A percentile compares a stretch with the other conserved stretches of the same genome.
These are phyloP conservation scores for Canavalia gladiata DNA, from an alignment of 306 rosid species.

Conservation along the genomic window DNA sequence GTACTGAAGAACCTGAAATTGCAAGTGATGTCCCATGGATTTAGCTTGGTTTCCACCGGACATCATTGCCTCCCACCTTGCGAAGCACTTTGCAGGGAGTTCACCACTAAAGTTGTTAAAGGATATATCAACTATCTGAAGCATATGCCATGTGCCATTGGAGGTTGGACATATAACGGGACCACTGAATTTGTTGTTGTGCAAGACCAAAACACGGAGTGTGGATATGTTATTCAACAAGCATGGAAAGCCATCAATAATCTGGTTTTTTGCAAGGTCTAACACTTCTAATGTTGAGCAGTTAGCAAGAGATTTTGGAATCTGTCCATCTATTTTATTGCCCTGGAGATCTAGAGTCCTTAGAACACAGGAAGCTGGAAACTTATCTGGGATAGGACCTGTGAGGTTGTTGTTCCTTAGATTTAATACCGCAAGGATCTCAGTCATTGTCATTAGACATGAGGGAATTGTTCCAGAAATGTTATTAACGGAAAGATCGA, in stretches of 20 bases:
- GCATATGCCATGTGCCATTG: conserved; percentile 47
- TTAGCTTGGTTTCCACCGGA: conserved; percentile 19
- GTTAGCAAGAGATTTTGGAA: conserved; percentile 59
- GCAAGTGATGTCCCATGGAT: conserved; percentile 14
- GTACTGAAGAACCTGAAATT: not conserved
- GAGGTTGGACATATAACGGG: conserved; percentile 44
- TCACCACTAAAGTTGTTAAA: conserved; percentile 53
- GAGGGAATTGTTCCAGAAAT: conserved; percentile 53
- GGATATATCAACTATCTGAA: conserved; percentile 64
- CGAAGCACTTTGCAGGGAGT: conserved; percentile 49
- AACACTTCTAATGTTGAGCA: conserved; percentile 50
- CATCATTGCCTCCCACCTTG: conserved; percentile 60
- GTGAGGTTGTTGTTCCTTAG: conserved; percentile 48
- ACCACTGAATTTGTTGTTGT: conserved; percentile 52
- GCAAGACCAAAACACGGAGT: conserved; percentile 59
- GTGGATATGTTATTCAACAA: conserved; percentile 50
- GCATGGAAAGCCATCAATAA: conserved; percentile 49
- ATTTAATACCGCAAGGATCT: conserved; percentile 48
- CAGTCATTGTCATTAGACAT: conserved; percentile 40
- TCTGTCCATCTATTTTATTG: conserved; percentile 46
- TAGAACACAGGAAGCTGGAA: conserved; percentile 44
- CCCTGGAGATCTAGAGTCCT: conserved; percentile 54
- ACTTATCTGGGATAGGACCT: conserved; percentile 40
- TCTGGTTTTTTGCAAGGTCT: conserved; percentile 51
- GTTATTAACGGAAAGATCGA: conserved; percentile 59